A percentile compares a stretch with the other conserved stretches of the same genome.
These are phyloP conservation scores for Arabidopsis hybrid DNA, from an alignment of 441 rosid species.

Conservation along the genomic window DNA sequence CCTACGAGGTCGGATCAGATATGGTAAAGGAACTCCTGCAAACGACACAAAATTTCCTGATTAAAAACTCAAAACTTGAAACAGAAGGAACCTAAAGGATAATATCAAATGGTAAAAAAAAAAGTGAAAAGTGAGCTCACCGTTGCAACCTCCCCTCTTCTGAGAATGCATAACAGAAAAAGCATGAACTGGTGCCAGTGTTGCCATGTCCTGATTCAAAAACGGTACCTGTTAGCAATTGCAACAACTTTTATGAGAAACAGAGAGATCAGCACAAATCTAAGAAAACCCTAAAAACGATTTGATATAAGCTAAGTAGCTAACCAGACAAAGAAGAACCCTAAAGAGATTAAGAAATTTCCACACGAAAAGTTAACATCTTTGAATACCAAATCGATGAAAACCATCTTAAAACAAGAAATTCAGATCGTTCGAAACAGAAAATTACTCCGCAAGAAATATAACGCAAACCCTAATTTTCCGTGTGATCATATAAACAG, in stretches of 20 bases:
- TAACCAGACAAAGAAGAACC: not conserved
- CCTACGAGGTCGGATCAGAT: constrained; percentile 38
- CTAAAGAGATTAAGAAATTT: not conserved
- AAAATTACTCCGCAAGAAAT: constrained; percentile 7
- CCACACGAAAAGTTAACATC: not conserved
- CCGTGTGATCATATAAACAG: not conserved
- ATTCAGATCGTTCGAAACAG: not conserved
- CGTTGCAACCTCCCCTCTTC: constrained; percentile 16
- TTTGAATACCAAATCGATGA: not conserved
- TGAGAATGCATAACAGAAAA: not conserved
- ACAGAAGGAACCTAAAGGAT: not conserved
- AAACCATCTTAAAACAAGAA: not conserved
- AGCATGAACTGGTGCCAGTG: not conserved
- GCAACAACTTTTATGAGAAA: not conserved
- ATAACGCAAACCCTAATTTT: constrained; percentile 21
- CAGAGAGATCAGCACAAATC: not conserved
- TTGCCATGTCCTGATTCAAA: constrained; percentile 29
- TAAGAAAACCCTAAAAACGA: not conserved
- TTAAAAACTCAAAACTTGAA: not conserved
- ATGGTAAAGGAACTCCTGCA: constrained; percentile 37
- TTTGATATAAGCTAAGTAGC: no score
- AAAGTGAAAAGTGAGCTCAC: constrained; percentile 9
- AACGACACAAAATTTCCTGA: not conserved
- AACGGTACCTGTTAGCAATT: constrained; percentile 1
- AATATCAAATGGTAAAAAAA: not conserved